phyloP scores from a whole-genome alignment of 2,329 filamentous ascomycete genomes.

The Epichloe aotearoae region DNA sequence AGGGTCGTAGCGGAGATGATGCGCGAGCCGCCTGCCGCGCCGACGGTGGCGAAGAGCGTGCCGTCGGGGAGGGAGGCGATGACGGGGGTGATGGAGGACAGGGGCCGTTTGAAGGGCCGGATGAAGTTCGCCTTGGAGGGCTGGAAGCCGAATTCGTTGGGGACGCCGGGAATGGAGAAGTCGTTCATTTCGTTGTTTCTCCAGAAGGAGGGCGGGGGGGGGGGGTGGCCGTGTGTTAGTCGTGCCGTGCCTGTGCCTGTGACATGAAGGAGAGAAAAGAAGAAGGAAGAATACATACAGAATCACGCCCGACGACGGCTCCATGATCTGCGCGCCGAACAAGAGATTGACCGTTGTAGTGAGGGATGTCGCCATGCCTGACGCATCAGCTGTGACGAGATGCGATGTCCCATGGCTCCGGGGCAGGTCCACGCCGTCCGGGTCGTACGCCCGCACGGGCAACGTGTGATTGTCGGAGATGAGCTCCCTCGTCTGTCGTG shows the following conservation, averaged over 20 bases:
- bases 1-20: constrained; percentile 75
- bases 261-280: not conserved
- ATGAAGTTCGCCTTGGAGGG: constrained; percentile 74
- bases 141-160: constrained; percentile 75
- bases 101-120: constrained; percentile 63
- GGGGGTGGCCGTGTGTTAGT: not conserved
- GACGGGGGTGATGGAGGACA: constrained; percentile 71
- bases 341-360: constrained; percentile 83
- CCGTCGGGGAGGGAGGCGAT: constrained; percentile 55
- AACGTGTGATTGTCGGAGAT: constrained; percentile 64
- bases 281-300: constrained; percentile 28
- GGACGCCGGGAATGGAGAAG: constrained; percentile 68
- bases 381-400: constrained; percentile 55
- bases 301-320: constrained; percentile 71
- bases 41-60: constrained; percentile 53
- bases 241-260: not conserved
- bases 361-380: constrained; percentile 63
- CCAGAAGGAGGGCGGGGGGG: no score
- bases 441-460: constrained; percentile 62
- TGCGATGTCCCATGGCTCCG: constrained; percentile 65
- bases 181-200: constrained; percentile 58
- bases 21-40: constrained; percentile 67
- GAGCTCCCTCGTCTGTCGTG: constrained; percentile 43
- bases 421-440: constrained; percentile 48
- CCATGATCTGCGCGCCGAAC: constrained; percentile 68